These are phyloP conservation scores for Naganishia vishniacii DNA, from an alignment of 768 basidiomycete genomes.

Conservation along the genomic window DNA sequence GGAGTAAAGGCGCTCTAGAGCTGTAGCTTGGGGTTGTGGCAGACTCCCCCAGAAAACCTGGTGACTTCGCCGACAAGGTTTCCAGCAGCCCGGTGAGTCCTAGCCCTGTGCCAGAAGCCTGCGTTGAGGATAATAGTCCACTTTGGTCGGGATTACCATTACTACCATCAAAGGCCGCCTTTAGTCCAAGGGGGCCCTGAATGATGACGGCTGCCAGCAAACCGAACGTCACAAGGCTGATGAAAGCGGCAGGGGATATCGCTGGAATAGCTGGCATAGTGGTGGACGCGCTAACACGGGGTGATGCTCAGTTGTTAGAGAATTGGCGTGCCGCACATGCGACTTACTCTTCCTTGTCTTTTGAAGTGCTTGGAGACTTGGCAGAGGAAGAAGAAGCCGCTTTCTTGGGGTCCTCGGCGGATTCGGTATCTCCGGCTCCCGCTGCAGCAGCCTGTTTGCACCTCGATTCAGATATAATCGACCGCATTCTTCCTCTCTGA, in stretches of 20 bases:
- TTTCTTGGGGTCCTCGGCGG: conserved; percentile 14
- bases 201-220: conserved; percentile 23
- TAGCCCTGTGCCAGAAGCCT: neutral
- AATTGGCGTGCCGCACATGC: neutral
- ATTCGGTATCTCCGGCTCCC: neutral
- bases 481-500: no score
- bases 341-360: conserved; percentile 14
- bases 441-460: no score
- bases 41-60: neutral
- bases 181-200: conserved; percentile 23
- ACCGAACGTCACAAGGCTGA: conserved; percentile 16
- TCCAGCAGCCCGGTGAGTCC: neutral
- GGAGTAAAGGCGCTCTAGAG: neutral
- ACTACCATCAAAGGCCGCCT: conserved; percentile 9
- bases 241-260: conserved; percentile 22
- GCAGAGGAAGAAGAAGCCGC: conserved; percentile 1
- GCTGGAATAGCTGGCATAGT: conserved; percentile 8
- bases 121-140: neutral
- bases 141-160: neutral
- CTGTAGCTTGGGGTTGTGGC: no score
- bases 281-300: neutral
- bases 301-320: neutral
- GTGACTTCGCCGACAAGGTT: neutral
- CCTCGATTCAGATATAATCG: no score
- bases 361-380: conserved; percentile 5